Percentiles rank a stretch among this genome's conserved stretches.
These are phyloP conservation scores for Termitomyces sp. DNA, from an alignment of 768 basidiomycete genomes.

Conservation along the genomic window DNA sequence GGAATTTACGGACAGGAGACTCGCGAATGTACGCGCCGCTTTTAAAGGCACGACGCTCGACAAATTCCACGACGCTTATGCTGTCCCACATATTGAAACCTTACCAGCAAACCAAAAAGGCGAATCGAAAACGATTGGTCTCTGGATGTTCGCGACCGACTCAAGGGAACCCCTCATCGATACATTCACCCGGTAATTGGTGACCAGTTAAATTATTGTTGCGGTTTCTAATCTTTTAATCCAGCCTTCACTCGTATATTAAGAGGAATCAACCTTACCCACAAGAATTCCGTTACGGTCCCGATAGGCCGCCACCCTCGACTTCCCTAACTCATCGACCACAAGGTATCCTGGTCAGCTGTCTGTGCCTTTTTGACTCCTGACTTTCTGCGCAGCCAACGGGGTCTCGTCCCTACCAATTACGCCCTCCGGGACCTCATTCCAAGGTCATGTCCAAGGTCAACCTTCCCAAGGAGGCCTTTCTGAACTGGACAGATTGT, in stretches of 20 bases:
- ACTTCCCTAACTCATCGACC: conserved; percentile 22
- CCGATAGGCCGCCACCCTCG: conserved; percentile 58
- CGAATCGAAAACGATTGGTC: conserved; percentile 50
- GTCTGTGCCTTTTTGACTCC: not conserved
- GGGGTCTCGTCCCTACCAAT: not conserved
- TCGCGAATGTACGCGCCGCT: conserved; percentile 29
- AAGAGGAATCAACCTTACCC: conserved; percentile 66
- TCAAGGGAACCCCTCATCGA: conserved; percentile 67
- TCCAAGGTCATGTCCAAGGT: conserved; percentile 1
- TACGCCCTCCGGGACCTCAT: conserved; percentile 1
- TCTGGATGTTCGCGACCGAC: conserved; percentile 72
- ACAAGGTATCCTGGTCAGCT: conserved; percentile 11
- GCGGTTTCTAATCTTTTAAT: conserved; percentile 2
- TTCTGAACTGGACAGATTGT: conserved; percentile 43
- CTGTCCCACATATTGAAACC: conserved; percentile 38
- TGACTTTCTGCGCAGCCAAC: conserved; percentile 3
- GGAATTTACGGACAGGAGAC: conserved; percentile 50
- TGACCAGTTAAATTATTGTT: not conserved
- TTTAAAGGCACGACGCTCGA: conserved; percentile 26
- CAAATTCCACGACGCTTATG: conserved; percentile 48
- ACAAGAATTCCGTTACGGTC: conserved; percentile 64
- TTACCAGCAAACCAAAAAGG: conserved; percentile 48
- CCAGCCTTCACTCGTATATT: conserved; percentile 58
- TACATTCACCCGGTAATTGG: conserved; percentile 10
- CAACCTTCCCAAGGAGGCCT: conserved; percentile 19